A percentile compares a stretch with the other conserved stretches of the same genome.
Evolutionary conservation across 1,284 basidiomycete genomes (phyloP).

Genomic region (Trametes hirsuta): DNA sequence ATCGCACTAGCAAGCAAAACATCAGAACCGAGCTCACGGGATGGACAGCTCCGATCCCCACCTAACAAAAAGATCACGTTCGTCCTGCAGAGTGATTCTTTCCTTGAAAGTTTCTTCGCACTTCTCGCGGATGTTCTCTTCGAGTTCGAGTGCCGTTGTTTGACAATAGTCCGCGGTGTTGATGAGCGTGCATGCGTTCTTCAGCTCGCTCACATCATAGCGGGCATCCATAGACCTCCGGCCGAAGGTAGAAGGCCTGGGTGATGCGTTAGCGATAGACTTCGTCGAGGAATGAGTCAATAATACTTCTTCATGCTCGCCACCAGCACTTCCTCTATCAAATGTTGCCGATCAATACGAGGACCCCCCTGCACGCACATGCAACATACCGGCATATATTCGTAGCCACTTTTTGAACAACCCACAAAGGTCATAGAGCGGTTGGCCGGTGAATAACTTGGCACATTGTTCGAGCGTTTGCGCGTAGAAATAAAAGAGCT

Average conservation of each 20-base stretch:
- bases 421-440: conserved; percentile 77
- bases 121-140: conserved; percentile 88
- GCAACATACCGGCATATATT: conserved; percentile 80
- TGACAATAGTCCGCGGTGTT: conserved; percentile 99
- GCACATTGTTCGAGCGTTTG: conserved; percentile 95
- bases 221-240: conserved; percentile 79
- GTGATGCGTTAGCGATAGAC: too few relatives aligned
- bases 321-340: conserved; percentile 85
- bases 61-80: conserved; percentile 90
- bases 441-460: conserved; percentile 80
- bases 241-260: conserved; percentile 40
- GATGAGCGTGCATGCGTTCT: conserved; percentile 83
- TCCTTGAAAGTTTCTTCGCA: conserved; percentile 78
- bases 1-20: conserved; percentile 59
- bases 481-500: conserved; percentile 97
- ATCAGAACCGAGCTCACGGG: background rate
- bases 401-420: conserved; percentile 94
- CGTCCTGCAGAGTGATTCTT: conserved; percentile 80
- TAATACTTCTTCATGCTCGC: conserved; percentile 69
- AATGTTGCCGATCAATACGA: background rate
- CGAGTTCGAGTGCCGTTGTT: conserved; percentile 89
- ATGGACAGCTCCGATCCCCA: conserved; percentile 34
- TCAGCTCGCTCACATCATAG: conserved; percentile 74
- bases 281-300: background rate
- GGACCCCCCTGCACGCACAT: background rate